Evolutionary conservation across 768 basidiomycete genomes (phyloP).

Genomic region (Collybia sordida): DNA sequence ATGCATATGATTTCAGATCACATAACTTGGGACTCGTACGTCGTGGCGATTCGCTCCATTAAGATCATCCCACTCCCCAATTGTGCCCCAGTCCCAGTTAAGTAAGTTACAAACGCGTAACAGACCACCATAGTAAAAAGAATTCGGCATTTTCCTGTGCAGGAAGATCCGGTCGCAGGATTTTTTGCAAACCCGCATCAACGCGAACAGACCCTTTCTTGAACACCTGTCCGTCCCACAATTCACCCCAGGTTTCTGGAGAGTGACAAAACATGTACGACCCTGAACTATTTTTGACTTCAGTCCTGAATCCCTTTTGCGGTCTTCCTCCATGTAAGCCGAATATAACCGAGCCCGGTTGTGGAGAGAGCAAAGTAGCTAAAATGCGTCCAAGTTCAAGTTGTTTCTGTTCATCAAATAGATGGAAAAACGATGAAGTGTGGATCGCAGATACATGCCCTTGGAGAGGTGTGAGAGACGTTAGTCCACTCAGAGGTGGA

Average conservation of each 20-base stretch:
- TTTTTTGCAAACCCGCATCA: slow-evolving; percentile 18
- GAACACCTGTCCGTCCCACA: slow-evolving; percentile 37
- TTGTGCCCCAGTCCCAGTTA: background rate
- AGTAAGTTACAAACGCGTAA: background rate
- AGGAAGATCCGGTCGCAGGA: slow-evolving; percentile 8
- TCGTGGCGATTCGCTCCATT: too few relatives aligned
- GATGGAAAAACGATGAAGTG: slow-evolving; percentile 51
- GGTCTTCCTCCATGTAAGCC: slow-evolving; percentile 35
- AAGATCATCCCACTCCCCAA: background rate
- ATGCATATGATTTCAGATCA: too few relatives aligned
- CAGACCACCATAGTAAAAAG: background rate
- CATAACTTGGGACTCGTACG: too few relatives aligned
- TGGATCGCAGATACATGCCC: slow-evolving; percentile 50
- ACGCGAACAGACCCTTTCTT: slow-evolving; percentile 29
- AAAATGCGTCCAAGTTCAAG: slow-evolving; percentile 38
- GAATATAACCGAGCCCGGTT: slow-evolving; percentile 45
- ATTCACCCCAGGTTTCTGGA: slow-evolving; percentile 31
- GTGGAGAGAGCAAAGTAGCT: slow-evolving; percentile 39
- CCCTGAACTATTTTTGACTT: too few relatives aligned
- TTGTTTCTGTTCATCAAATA: slow-evolving; percentile 43
- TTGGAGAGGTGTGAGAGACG: slow-evolving; percentile 28
- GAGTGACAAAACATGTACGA: slow-evolving; percentile 33
- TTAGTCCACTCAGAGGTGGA: slow-evolving; percentile 18
- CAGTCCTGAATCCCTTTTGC: slow-evolving; percentile 25
- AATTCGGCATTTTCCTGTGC: background rate